phyloP scores from a whole-genome alignment of 306 rosid genomes.

The Abrus pulchellus region DNA sequence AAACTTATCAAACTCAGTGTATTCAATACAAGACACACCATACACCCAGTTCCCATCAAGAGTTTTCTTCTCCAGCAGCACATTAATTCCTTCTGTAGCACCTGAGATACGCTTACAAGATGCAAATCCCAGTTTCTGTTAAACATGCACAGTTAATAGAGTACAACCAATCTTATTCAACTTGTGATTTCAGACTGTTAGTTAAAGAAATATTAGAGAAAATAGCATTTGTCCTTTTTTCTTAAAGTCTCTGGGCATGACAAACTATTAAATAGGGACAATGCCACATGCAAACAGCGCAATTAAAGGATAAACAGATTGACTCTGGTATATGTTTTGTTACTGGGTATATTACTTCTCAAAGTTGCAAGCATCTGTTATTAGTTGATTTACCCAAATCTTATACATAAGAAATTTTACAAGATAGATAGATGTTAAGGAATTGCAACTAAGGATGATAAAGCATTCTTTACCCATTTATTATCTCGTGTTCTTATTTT shows the following conservation, averaged over 20 bases:
- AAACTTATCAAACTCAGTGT: conserved; percentile 91
- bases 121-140: conserved; percentile 95
- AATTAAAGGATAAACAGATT: conserved; percentile 27
- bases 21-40: conserved; percentile 91
- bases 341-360: conserved; percentile 1
- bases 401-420: conserved; percentile 1
- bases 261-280: conserved; percentile 24
- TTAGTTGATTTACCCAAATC: conserved; percentile 33
- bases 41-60: conserved; percentile 87
- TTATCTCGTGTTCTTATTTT: conserved; percentile 7
- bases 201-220: conserved; percentile 12
- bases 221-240: conserved; percentile 16
- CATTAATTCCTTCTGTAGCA: conserved; percentile 98
- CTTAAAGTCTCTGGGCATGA: conserved; percentile 19
- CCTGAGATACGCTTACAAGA: conserved; percentile 82
- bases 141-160: conserved; percentile 34
- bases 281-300: conserved; percentile 13
- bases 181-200: conserved; percentile 30
- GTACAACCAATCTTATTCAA: conserved; percentile 2
- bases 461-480: conserved; percentile 18
- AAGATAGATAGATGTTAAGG: background rate
- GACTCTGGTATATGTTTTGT: background rate
- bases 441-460: conserved; percentile 16
- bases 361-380: conserved; percentile 27
- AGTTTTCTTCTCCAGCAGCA: conserved; percentile 80